Base-by-base conservation (phyloP, 2,329 filamentous ascomycete species). In the Talaromyces rugulosus region DNA sequence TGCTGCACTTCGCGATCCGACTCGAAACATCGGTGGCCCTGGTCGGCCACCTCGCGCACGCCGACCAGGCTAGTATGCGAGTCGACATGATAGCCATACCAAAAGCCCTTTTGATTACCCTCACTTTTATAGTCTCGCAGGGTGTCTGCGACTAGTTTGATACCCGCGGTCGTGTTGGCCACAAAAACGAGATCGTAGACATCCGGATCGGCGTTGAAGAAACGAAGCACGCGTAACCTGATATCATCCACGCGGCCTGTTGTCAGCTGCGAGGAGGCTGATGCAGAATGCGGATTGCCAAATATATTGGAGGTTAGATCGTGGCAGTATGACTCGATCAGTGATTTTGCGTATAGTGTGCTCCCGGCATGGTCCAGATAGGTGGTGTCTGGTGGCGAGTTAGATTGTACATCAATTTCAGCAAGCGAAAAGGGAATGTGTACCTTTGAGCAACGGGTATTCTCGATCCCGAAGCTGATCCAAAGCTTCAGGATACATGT, bases 301-400 rank as follows among this genome's bases (percentile, higher is more conserved):
- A 93, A 92, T 0, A 98, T 80, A 68, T 87, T 90, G 4, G 84
- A 81, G 30, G 88, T 88, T 83, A 97, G 89, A 63, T 95, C 90
- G n/a, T 78, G 75, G 8, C 91, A 86, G 76, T 96, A 96, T 28
- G 79, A 81, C 66, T 94, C 89, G 74, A 98, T 87, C 28, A 95
- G 77, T 33, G 90, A 92, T 74, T 89, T 94, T 50, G 92, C 82
- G 71, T 90, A 91, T 0, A 90, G 81, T 0, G 93, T 94, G n/a
- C 91, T 91, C n/a, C 92, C 94, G 0, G 92, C 92, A 88, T 98
- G 93, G 69, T 98, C 94, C 61, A 98, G 87, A 74, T 97, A 98
- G 54, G 88, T 82, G 9, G 86, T 86, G 58, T 84, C 91, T 94
- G 61, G 16, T 64, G 30, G 34, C 23, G 30, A 28, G 28, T 47